A percentile compares a stretch with the other conserved stretches of the same genome.
phyloP scores from a whole-genome alignment of 2,329 filamentous ascomycete genomes.

The Sphaerostilbella broomeana region DNA sequence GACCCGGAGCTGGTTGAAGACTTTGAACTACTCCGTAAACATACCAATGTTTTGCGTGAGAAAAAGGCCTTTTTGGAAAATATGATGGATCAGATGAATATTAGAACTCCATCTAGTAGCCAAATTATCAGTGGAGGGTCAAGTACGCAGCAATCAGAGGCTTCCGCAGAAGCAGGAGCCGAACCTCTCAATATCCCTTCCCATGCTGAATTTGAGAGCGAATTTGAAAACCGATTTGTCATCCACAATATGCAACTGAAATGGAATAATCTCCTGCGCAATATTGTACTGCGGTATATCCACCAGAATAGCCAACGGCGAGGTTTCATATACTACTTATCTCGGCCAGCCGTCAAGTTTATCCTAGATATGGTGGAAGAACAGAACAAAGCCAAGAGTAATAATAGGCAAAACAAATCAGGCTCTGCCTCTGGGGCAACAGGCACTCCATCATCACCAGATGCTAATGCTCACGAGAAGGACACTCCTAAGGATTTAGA shows the following conservation, averaged over 20 bases:
- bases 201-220: constrained; percentile 76
- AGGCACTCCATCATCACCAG: constrained; percentile 30
- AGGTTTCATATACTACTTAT: constrained; percentile 97
- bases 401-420: background rate
- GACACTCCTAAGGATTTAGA: constrained; percentile 63
- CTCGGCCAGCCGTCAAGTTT: constrained; percentile 90
- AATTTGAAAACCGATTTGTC: constrained; percentile 97
- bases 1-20: constrained; percentile 49
- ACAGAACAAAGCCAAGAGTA: constrained; percentile 63
- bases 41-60: constrained; percentile 49
- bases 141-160: constrained; percentile 28
- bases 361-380: constrained; percentile 97
- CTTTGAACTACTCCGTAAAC: constrained; percentile 52
- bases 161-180: constrained; percentile 46
- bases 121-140: constrained; percentile 21
- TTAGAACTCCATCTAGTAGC: constrained; percentile 28
- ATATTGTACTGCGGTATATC: constrained; percentile 94
- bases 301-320: constrained; percentile 94
- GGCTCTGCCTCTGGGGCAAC: constrained; percentile 23
- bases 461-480: constrained; percentile 41
- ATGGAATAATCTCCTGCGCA: constrained; percentile 94
- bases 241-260: constrained; percentile 97
- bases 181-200: constrained; percentile 57
- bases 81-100: constrained; percentile 47
- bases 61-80: constrained; percentile 53